Base-by-base conservation (phyloP, 2,329 filamentous ascomycete species). In the Calycina herbarum region DNA sequence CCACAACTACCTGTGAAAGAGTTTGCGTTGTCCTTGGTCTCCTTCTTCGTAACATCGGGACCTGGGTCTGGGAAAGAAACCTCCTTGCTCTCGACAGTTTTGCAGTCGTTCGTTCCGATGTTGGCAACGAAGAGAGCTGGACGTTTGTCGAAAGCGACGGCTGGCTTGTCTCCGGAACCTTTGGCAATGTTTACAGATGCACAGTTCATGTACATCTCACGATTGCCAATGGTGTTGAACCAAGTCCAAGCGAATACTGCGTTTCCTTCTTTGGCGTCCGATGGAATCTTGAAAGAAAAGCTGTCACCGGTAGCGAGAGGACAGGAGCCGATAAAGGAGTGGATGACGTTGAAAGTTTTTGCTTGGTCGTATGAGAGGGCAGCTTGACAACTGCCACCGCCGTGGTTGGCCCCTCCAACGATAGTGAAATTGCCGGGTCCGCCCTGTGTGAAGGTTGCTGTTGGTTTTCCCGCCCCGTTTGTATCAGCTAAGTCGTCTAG, bases 151-250 rank as follows among this genome's bases (percentile, higher is more conserved):
- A 87, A 83, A 27, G 75, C 66, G 58, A 72, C 67, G 15, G 67
- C 63, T n/a, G 71, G 67, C 17, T 70, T 64, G 31, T 59, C 51
- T 17, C 67, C 65, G 27, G 66, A 40, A 1, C 70, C 72, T 20
- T 68, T 67, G 7, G 69, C 71, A 62, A 89, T 84, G 31, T 81
- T 81, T 40, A 89, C 82, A 8, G 81, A 80, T 0, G 86, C 86
- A 68, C 87, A 89, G 73, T 88, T 86, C 85, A 88, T 87, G 78
- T 90, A 90, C 80, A 88, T 87, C 71, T 89, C 87, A 20, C 86
- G 80, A 71, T 88, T 88, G 2, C 86, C 86, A 31, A 84, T 72
- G 64, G 80, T 79, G 73, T 87, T 87, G 74, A 85, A 85, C 83
- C 83, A 85, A 4, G 82, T 84, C 87, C 87, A 77, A 0, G 71